Evolutionary conservation across 495 filamentous ascomycete genomes (phyloP), one percentile per base, ranked within the genome.

Genomic region (Aspergillus baeticus): DNA sequence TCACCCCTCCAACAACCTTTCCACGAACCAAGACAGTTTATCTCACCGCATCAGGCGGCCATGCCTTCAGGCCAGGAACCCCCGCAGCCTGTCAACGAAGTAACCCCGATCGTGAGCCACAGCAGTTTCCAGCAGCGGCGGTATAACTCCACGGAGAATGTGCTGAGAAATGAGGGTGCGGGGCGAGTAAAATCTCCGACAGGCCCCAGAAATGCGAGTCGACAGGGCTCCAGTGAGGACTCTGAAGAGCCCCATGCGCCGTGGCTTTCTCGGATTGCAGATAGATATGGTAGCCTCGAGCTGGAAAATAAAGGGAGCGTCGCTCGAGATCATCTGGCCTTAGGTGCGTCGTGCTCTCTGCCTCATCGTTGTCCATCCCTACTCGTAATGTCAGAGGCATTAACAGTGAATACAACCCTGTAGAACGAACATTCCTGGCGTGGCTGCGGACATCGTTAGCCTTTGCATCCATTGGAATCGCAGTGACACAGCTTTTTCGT

Each of bases 241-340:
- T 36, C 63, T n/a, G 34, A 59, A 8, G 64, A 69, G 26, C 48
- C 59, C 17, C 55, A 67, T n/a, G 62, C 66, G 29, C 65, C 71
- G 7, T 83, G 84, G 80, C 83, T 75, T 69, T 72, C 67, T 58
- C 67, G 67, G 33, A 55, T 80, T 6, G 64, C 89, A 34, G 81
- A 84, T 20, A 88, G 87, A 58, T 89, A 93, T 62, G 90, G 89
- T 50, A 87, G 84, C 41, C 79, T 98, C 44, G 93, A 97, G 67
- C 72, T 98, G 41, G 94, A 98, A 67, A 98, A 98, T 63, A 97
- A 97, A 69, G 95, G 93, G 14, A 93, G 89, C 69, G 92, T 96
- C 18, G 94, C 94, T 39, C 81, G 94, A 59, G 94, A 98, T 69
- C 94, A 98, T 75, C 76, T 98, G 48, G 94, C 94, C 23, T 73